Base-by-base conservation (phyloP, 2,329 filamentous ascomycete species). In the Aspergillus eucalypticola region DNA sequence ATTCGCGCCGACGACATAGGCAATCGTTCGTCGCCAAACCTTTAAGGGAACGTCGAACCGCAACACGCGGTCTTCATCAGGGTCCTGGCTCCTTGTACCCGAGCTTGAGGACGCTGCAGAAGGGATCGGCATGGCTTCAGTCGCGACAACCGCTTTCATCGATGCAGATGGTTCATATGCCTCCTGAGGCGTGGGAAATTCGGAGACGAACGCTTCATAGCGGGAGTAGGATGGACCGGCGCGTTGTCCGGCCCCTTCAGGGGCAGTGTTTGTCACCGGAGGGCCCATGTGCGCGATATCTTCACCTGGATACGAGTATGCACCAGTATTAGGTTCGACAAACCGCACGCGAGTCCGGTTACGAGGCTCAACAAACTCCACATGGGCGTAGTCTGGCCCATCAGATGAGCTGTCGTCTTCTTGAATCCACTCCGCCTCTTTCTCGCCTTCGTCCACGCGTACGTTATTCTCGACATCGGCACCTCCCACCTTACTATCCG, bases 1-100 rank as follows among this genome's bases (percentile, higher is more conserved):
- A 5, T 68, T 58, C 2, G 67, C 71, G 7, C 64, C 66, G 17
- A 68, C 62, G 17, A 69, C 69, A 10, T 70, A 60, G 2, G 67
- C 66, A 51, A 76, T 73, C n/a, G 75, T 73, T 29, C 61, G 59
- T 19, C 66, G 62, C 71, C 72, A 75, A 13, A 71, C 5, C 3
- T 69, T 63, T 23, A 72, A 59, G 5, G 72, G 65, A 13, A 76
- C 48, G 3, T 67, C 66, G 48, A 69, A 72, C n/a, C 66, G 67
- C 56, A 66, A 69, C 7, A 54, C 46, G 7, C 61, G 38, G 56
- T 68, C 69, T 29, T 54, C 56, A 23, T 13, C 19, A 27, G 51
- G 58, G 10, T 39, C 3, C 17, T 25, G 21, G 17, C 21, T 19
- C 8, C 13, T 35, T 19, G 27, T 53, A 21, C 48, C 8, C 8